Evolutionary conservation across 495 filamentous ascomycete genomes (phyloP).

Genomic region (Penicillium atrosanguineum): DNA sequence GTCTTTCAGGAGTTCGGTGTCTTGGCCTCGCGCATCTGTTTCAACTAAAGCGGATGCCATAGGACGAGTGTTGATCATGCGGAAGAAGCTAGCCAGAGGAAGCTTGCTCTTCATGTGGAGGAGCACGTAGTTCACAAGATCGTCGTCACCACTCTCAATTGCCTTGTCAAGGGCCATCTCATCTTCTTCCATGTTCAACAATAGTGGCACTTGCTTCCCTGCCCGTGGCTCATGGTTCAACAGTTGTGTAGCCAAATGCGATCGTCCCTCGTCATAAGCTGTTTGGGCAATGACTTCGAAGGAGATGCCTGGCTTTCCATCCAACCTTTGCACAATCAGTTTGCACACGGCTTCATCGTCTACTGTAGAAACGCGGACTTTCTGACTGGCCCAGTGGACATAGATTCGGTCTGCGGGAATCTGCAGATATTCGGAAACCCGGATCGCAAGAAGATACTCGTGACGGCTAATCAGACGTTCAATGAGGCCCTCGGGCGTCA

Average conservation of each 20-base stretch:
- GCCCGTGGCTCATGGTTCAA: conserved; percentile 92
- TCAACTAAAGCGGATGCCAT: conserved; percentile 88
- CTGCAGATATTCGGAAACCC: conserved; percentile 82
- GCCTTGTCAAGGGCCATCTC: conserved; percentile 95
- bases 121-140: conserved; percentile 86
- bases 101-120: conserved; percentile 87
- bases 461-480: conserved; percentile 81
- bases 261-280: conserved; percentile 93
- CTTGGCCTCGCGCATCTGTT: conserved; percentile 70
- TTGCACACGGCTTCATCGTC: conserved; percentile 87
- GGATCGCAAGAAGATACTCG: conserved; percentile 87
- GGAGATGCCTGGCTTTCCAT: conserved; percentile 85
- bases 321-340: conserved; percentile 80
- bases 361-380: conserved; percentile 79
- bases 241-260: conserved; percentile 80
- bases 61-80: conserved; percentile 82
- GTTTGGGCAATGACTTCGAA: conserved; percentile 91
- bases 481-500: conserved; percentile 84
- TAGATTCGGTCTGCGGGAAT: conserved; percentile 88
- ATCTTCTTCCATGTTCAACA: conserved; percentile 94
- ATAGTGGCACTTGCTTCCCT: conserved; percentile 91
- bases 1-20: conserved; percentile 85
- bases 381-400: conserved; percentile 94
- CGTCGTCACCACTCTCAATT: conserved; percentile 91
- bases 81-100: conserved; percentile 87